Evolutionary conservation across 192 early-diverging fungal genomes (phyloP).

Genomic region (Backusella psychrophila): DNA sequence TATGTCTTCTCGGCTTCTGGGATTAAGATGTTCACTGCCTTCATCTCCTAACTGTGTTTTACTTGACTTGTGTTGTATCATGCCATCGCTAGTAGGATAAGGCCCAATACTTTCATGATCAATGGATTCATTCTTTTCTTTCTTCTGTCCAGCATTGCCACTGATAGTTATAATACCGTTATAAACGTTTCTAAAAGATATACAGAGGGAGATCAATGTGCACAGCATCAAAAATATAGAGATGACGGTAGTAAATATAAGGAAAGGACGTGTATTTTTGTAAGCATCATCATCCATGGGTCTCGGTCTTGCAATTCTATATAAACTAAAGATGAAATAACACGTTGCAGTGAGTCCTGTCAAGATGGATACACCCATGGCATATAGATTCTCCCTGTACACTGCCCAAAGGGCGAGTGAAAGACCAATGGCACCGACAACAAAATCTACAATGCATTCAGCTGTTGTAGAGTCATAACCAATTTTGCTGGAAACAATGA

Average conservation of each 20-base stretch:
- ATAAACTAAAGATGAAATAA: conserved; percentile 34
- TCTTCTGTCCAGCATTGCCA: neutral
- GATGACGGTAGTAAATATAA: conserved; percentile 36
- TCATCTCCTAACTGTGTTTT: conserved; percentile 9
- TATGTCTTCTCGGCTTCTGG: neutral
- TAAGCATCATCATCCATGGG: conserved; percentile 30
- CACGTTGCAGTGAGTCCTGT: neutral
- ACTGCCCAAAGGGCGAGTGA: conserved; percentile 23
- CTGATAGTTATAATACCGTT: neutral
- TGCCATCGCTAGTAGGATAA: neutral
- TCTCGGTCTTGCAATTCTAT: conserved; percentile 17
- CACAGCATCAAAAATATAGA: conserved; percentile 12
- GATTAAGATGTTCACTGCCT: neutral
- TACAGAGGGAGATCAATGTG: conserved; percentile 17
- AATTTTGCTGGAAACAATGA: conserved; percentile 39
- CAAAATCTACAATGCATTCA: conserved; percentile 37
- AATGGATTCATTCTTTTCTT: neutral
- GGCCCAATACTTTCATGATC: conserved; percentile 5
- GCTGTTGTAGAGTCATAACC: conserved; percentile 20
- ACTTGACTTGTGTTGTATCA: neutral
- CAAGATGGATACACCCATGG: conserved; percentile 20
- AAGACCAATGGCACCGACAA: conserved; percentile 27
- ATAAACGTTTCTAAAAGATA: conserved; percentile 6
- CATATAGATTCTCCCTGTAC: conserved; percentile 33
- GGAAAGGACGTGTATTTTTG: conserved; percentile 37